Evolutionary conservation across 164 flowering plant genomes (phyloP).

Genomic region (Protea cynaroides): DNA sequence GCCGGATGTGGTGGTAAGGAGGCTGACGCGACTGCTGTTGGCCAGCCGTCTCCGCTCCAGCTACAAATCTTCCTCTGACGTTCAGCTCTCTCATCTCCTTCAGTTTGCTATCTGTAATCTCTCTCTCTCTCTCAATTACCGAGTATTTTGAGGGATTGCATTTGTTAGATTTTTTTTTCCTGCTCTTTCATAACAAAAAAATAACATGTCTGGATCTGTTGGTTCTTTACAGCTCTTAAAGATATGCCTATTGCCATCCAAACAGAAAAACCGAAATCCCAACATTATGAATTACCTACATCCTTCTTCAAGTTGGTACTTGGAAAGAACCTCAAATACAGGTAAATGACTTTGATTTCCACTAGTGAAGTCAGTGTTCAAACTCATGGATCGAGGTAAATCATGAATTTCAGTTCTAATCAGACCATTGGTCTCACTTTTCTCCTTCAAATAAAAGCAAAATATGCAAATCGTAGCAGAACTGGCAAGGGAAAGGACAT

Average conservation of each 20-base stretch:
- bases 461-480: too few relatives aligned
- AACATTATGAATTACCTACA: slow-evolving; percentile 87
- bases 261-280: slow-evolving; percentile 66
- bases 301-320: slow-evolving; percentile 88
- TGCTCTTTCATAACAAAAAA: too few relatives aligned
- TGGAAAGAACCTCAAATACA: slow-evolving; percentile 81
- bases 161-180: neutral
- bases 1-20: slow-evolving; percentile 69
- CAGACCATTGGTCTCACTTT: too few relatives aligned
- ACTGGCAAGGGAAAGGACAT: too few relatives aligned
- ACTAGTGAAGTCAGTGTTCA: too few relatives aligned
- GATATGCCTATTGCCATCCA: slow-evolving; percentile 88
- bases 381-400: too few relatives aligned
- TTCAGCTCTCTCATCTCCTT: slow-evolving; percentile 63
- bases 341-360: slow-evolving; percentile 30
- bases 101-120: slow-evolving; percentile 55
- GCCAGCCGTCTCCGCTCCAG: slow-evolving; percentile 69
- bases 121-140: slow-evolving; percentile 1
- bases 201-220: neutral
- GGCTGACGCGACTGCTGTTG: slow-evolving; percentile 64
- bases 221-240: slow-evolving; percentile 41
- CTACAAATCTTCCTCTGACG: slow-evolving; percentile 54
- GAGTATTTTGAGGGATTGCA: neutral
- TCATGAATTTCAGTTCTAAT: too few relatives aligned
- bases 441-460: too few relatives aligned